Percentiles rank a stretch among this genome's conserved stretches.
phyloP scores from a whole-genome alignment of 768 basidiomycete species.

The Boletus coccyginus region DNA sequence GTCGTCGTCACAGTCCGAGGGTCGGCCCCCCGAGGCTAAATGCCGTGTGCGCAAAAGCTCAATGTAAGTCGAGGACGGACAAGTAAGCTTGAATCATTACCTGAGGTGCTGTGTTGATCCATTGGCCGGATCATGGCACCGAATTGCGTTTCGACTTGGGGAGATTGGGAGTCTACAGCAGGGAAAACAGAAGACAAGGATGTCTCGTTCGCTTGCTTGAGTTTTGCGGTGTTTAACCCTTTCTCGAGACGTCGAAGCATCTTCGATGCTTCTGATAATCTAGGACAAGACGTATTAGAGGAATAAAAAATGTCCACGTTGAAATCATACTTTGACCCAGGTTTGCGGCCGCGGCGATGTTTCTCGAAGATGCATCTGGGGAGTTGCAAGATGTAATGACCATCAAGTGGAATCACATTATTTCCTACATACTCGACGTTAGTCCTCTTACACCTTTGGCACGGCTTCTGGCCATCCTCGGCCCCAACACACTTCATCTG shows the following conservation, averaged over 20 bases:
- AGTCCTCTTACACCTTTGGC: constrained; percentile 81
- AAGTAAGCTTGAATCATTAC: constrained; percentile 11
- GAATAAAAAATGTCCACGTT: not conserved
- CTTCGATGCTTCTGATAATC: constrained; percentile 85
- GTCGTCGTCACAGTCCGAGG: constrained; percentile 52
- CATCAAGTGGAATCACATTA: not conserved
- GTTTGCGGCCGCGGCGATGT: constrained; percentile 84
- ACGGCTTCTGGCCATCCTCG: constrained; percentile 77
- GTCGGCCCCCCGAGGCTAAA: constrained; percentile 23
- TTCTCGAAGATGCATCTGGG: constrained; percentile 82
- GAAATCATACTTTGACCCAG: constrained; percentile 75
- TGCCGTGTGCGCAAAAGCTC: constrained; percentile 1
- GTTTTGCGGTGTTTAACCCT: constrained; percentile 72
- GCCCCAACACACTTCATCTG: constrained; percentile 93
- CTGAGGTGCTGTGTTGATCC: constrained; percentile 30
- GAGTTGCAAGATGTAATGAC: constrained; percentile 14
- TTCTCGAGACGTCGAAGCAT: constrained; percentile 87
- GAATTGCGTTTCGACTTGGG: constrained; percentile 27
- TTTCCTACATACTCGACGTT: constrained; percentile 60
- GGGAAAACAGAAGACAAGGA: constrained; percentile 33
- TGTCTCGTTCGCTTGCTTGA: constrained; percentile 51
- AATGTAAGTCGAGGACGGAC: constrained; percentile 3
- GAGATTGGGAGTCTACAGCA: constrained; percentile 30
- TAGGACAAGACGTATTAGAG: constrained; percentile 29
- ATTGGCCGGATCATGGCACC: constrained; percentile 29